Base-by-base conservation (phyloP, 441 rosid species). In the Macaranga tanarius region DNA sequence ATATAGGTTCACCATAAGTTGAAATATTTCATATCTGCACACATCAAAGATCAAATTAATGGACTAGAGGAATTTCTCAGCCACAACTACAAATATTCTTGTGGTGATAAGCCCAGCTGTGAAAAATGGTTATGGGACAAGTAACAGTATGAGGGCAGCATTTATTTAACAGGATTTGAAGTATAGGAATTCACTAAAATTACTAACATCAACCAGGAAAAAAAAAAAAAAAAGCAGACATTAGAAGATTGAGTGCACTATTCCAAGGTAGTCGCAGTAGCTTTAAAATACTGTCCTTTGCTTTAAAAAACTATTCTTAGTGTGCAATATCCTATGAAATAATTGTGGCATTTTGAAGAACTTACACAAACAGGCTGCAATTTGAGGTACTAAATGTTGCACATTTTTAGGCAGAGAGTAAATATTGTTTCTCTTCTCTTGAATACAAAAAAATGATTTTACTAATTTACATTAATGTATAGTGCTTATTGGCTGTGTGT, bases 11-110 rank as follows among this genome's bases (percentile, higher is more conserved):
- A 96, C 99, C 98, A 93, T 87, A 78, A 96, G 96, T 77, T 96
- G 98, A 83, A 96, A 96, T 80, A 96, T 93, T 84, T 93, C 99
- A 79, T 92, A 96, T 88, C 99, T 96, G 97, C 79, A 73, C 75
- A 51, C 67, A 82, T 42, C 70, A 67, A 76, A 76, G 70, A 76
- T 45, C 22, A 52, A 70, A 45, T 50, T 16, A 58, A 69, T 20
- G 10, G 52, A 48, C 31, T 5, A 65, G 42, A 56, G 4, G 55
- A 50, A 62, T 4, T 62, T 57, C 13, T 34, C 16, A 56, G 63
- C 55, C 26, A 51, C 25, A 74, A 52, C 20, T 62, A 25, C 17
- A 19, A 56, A 19, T 75, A 64, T 34, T 9, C 16, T 28, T 23
- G 15, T 12, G 2, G 19, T 38, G 42, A 60, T 10, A 67, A n/a